Evolutionary conservation across 768 basidiomycete genomes (phyloP).

Genomic region (Pleurotus djamor): DNA sequence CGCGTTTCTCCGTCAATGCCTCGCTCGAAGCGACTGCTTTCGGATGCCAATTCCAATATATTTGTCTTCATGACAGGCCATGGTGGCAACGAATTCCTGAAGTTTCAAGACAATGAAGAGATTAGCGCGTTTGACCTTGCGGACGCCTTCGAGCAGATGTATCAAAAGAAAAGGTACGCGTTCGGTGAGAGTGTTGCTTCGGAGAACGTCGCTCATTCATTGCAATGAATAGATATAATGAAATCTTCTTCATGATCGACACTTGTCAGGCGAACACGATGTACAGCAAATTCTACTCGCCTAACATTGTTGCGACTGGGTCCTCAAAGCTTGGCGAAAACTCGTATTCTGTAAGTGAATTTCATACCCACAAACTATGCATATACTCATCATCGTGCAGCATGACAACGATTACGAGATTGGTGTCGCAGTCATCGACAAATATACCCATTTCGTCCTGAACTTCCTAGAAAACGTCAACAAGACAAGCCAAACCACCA

Average conservation of each 20-base stretch:
- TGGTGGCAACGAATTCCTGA: constrained; percentile 97
- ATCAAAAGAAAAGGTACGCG: constrained; percentile 85
- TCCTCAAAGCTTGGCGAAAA: constrained; percentile 84
- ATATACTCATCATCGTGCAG: constrained; percentile 33
- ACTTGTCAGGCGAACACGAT: constrained; percentile 98
- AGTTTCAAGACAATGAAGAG: constrained; percentile 99
- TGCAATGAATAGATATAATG: constrained; percentile 67
- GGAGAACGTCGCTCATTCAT: not conserved
- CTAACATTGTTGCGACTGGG: constrained; percentile 89
- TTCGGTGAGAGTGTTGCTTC: not conserved
- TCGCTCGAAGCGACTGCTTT: constrained; percentile 87
- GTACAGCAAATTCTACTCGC: constrained; percentile 92
- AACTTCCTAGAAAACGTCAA: constrained; percentile 91
- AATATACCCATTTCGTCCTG: constrained; percentile 89
- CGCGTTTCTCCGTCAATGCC: constrained; percentile 84
- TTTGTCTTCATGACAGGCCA: constrained; percentile 99
- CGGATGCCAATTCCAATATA: constrained; percentile 88
- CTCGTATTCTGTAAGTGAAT: constrained; percentile 80
- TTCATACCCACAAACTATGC: not conserved
- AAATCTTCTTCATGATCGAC: constrained; percentile 97
- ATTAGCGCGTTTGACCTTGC: constrained; percentile 97
- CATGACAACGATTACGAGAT: constrained; percentile 93
- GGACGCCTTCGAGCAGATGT: constrained; percentile 98
- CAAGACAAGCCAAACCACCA: constrained; percentile 79
- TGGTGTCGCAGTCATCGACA: constrained; percentile 94